A percentile compares a stretch with the other conserved stretches of the same genome.
Conservation (phyloP, 2,329 filamentous ascomycete genomes). For the Pseudogymnoascus sp. region DNA sequence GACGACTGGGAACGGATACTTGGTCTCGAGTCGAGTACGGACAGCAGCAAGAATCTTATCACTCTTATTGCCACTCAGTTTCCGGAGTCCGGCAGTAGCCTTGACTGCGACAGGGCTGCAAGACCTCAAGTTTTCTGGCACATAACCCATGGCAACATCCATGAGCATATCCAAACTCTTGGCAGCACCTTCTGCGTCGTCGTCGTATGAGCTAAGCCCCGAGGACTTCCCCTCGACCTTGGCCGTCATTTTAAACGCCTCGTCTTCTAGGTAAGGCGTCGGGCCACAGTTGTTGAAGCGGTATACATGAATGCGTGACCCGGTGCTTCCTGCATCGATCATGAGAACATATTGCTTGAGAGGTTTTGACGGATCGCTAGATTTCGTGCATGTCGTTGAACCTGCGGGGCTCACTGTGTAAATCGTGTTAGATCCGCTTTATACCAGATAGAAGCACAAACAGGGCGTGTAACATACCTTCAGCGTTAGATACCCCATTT, state of each 20-base stretch:
- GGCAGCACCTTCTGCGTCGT: slow-evolving; percentile 79
- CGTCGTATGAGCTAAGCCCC: slow-evolving; percentile 75
- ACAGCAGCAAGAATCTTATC: slow-evolving; percentile 80
- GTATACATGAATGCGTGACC: slow-evolving; percentile 96
- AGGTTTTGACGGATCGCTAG: slow-evolving; percentile 79
- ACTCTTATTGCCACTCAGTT: slow-evolving; percentile 74
- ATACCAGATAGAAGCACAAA: not conserved
- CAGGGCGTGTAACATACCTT: slow-evolving; percentile 13
- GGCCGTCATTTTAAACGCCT: slow-evolving; percentile 89
- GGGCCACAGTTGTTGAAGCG: slow-evolving; percentile 97
- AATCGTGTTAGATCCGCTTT: not conserved
- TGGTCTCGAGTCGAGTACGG: slow-evolving; percentile 70
- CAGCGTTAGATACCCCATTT: slow-evolving; percentile 13
- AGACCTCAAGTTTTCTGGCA: slow-evolving; percentile 81
- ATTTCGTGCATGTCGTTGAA: slow-evolving; percentile 68
- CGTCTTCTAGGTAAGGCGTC: slow-evolving; percentile 87
- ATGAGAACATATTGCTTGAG: slow-evolving; percentile 96
- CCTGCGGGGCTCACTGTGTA: slow-evolving; percentile 38
- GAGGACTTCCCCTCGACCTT: slow-evolving; percentile 61
- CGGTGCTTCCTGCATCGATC: slow-evolving; percentile 97
- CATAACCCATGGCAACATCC: slow-evolving; percentile 72
- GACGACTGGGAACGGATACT: slow-evolving; percentile 92
- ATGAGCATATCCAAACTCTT: slow-evolving; percentile 82
- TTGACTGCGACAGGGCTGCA: slow-evolving; percentile 97
- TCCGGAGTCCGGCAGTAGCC: slow-evolving; percentile 85